Base-by-base conservation (phyloP, 495 filamentous ascomycete genomes). In the Aspergillus diversus region DNA sequence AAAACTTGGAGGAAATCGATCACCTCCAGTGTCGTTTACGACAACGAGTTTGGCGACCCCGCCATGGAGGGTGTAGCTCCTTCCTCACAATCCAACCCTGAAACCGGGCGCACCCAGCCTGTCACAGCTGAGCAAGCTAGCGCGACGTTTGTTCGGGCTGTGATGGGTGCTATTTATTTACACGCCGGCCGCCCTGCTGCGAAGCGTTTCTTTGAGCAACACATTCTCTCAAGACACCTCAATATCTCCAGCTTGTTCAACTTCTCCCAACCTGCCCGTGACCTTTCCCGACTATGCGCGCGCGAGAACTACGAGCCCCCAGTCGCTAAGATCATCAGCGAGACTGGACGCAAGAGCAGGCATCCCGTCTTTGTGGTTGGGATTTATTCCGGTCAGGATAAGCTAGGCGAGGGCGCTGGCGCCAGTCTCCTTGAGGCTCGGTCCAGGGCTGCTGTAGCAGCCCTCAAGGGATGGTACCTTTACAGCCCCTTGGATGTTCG, bases 291-390 rank as follows among this genome's bases (percentile, higher is more conserved):
- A 53, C 81, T 99, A 32, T 98, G 95, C 74, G 87, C 84, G 21
- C 83, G 95, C 37, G 95, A 99, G 77, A 88, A 89, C 64, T 97
- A 98, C 75, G 92, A 94, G 61, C 73, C 84, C 0, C 96, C 96
- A 5, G 86, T 97, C 17, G 95, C 95, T 35, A 85, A 93, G 55
- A 83, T 98, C 46, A 79, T 96, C 55, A 88, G 85, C 62, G 95
- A 99, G 80, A 97, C 95, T 15, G 95, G 95, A 69, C 85, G 96
- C 57, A 73, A 81, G 67, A 92, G 87, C 65, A 84, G 90, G 70
- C 86, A 88, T 65, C 94, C 95, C 8, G 95, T 98, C 39, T 98
- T 91, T 69, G 86, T 97, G n/a, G 92, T 99, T 13, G 96, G 94
- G 31, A 92, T 98, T 59, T 99, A 88, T 79, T 91, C 87, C 46